Evolutionary conservation across 306 rosid species (phyloP), one percentile per base, ranked within the genome.

Genomic region (Mucuna pruriens): DNA sequence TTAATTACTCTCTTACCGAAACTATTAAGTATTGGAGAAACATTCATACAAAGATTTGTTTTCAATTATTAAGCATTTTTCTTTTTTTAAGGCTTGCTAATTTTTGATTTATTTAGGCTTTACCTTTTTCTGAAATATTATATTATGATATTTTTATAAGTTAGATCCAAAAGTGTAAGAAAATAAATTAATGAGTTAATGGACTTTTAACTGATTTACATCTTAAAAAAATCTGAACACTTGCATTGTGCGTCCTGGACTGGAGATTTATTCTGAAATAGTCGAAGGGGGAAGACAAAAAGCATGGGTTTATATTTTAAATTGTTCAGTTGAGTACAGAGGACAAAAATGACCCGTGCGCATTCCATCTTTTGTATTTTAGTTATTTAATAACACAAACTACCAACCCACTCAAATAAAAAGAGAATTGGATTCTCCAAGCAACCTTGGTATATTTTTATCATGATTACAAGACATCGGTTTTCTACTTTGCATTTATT

Each of bases 351-450:
- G 4, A 31, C 16, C 42, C 6, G 4, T 63, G 33, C 51, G n/a
- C 33, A 39, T 12, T 40, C 42, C 74, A 68, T 23, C 19, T 68
- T 40, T n/a, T 15, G 38, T 8, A 34, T 65, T 65, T 48, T n/a
- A 15, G 17, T 49, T n/a, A 26, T 46, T 45, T 29, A 25, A 26
- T 5, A 1, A 16, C 31, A 51, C 45, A 51, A 49, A 48, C 34
- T 72, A 54, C 8, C 49, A 51, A 17, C 65, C 77, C 26, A 16
- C 61, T n/a, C n/a, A n/a, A 31, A 71, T 71, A 9, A 71, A 31
- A 71, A n/a, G 26, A 33, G 62, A 71, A 71, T 62, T 8, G 76
- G 61, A 49, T 71, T 71, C 76, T 49, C 15, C 17, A 71, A 34
- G 16, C 46, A 29, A 15, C 13, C 69, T 29, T 61, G 42, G 22